Evolutionary conservation across 202 grass and related monocot species (phyloP), one percentile per base, ranked within the genome.

Genomic region (Bolboschoenoplectus hybrid): DNA sequence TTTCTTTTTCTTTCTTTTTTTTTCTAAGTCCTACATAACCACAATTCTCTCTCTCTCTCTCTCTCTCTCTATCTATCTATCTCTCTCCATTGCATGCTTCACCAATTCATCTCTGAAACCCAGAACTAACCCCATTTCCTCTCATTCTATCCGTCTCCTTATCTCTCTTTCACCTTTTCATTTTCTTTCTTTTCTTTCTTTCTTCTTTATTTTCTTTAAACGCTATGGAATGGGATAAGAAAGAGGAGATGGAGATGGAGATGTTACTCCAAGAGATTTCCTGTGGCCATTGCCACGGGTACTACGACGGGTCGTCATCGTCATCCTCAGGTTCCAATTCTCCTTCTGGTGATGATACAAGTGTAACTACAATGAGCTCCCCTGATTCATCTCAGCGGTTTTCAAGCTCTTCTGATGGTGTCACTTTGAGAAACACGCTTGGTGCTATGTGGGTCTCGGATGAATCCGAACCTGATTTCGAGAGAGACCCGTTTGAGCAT

Each of bases 181-280:
- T 32, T 14, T 5, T 56, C 70, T 38, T 70, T 11, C 82, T 60
- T 79, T 68, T 49, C 7, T 52, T 50, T 17, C 38, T 78, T 66
- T 67, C 41, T 47, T 61, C 16, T 51, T 9, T 51, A 3, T 51
- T 9, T 9, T 51, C 9, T 1, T 6, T 6, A 61, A n/a, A 19
- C 11, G 44, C 16, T 34, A 75, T 75, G 71, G 52, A 36, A 51
- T 63, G 11, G 65, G 44, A 57, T 50, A 90, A 87, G 88, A 89
- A 93, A 79, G 60, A 92, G 7, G 93, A 93, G 40, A 84, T 51
- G 88, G 95, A 98, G 87, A 95, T 95, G 88, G 95, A 98, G 81
- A 82, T 92, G 81, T 86, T 95, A 46, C 87, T 98, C 45, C 81
- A 98, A 47, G 93, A 98, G 87, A 98, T 98, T 75, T 91, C 93